Evolutionary conservation across 495 filamentous ascomycete species (phyloP), one percentile per base, ranked within the genome.

Genomic region (Aspergillus bridgeri): DNA sequence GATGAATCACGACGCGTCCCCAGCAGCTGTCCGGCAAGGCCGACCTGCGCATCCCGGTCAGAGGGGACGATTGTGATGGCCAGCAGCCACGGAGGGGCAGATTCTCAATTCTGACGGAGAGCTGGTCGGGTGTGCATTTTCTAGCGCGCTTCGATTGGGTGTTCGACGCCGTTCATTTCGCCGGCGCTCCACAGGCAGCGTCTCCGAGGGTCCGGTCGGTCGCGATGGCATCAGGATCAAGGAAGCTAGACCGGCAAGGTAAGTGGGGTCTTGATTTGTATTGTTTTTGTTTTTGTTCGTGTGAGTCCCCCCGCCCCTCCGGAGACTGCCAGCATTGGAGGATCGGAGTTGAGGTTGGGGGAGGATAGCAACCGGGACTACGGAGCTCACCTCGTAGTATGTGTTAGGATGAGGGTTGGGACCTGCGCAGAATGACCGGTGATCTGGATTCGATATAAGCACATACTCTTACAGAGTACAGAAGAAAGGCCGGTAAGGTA

Each of bases 61-160:
- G 33, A 38, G 33, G 29, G 13, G 33, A 15, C 33, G 33, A 38
- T 2, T 9, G 9, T 38, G 33, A 9, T 15, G 17, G 7, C 33
- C 17, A 38, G 17, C 33, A 38, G 33, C 33, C 33, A 38, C 17
- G 9, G 33, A 38, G 13, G 33, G 33, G 33, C n/a, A n/a, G n/a
- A n/a, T n/a, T n/a, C n/a, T n/a, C n/a, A 27, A 27, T 7, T 4
- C 4, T 42, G 47, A 51, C 27, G 25, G 42, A 42, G 29, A 54
- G 43, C 19, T 27, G 19, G 33, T 59, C 58, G 53, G 58, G 58
- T 59, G 43, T 38, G 27, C 47, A 48, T 64, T 64, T 64, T 64
- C 62, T 64, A 64, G 62, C 62, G 62, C 54, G 56, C 58, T 64
- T 63, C 58, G 57, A 59, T 51, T 51, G 27, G 17, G 25, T 56